Evolutionary conservation across 2,329 filamentous ascomycete genomes (phyloP).

Genomic region (Hawksworthiomyces lignivorus): DNA sequence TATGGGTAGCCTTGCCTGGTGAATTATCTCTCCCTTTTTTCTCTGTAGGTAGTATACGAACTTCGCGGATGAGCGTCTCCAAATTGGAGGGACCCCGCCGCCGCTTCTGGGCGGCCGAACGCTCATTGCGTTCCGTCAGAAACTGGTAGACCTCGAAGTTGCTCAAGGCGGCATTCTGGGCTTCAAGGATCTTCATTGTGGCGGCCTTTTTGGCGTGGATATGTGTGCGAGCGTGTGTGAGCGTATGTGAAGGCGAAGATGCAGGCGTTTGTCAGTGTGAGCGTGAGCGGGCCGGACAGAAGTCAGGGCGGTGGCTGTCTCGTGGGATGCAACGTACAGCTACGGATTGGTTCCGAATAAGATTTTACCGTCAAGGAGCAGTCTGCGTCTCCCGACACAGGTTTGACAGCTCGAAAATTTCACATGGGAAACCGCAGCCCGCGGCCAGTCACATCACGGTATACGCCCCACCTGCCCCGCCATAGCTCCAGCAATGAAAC

Average conservation of each 20-base stretch:
- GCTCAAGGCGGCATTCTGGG: conserved; percentile 60
- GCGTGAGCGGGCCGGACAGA: too few relatives aligned
- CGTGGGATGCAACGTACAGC: too few relatives aligned
- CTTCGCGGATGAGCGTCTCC: conserved; percentile 55
- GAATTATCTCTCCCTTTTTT: not conserved
- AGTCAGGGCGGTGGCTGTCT: too few relatives aligned
- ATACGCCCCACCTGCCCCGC: conserved; percentile 11
- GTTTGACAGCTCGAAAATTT: too few relatives aligned
- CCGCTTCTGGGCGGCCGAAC: conserved; percentile 45
- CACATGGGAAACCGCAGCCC: conserved; percentile 7
- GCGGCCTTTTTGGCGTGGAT: too few relatives aligned
- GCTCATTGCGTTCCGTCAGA: conserved; percentile 38
- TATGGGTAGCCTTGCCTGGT: not conserved
- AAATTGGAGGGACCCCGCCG: conserved; percentile 49
- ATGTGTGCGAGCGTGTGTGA: too few relatives aligned
- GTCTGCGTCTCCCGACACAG: too few relatives aligned
- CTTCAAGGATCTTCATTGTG: conserved; percentile 62
- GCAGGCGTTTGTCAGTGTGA: too few relatives aligned
- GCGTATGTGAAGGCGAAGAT: too few relatives aligned
- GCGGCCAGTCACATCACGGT: not conserved
- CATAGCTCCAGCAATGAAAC: not conserved
- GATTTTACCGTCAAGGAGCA: too few relatives aligned
- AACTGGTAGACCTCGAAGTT: conserved; percentile 69
- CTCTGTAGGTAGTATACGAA: conserved; percentile 25
- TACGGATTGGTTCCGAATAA: too few relatives aligned